A percentile compares a stretch with the other conserved stretches of the same genome.
Evolutionary conservation across 768 basidiomycete species (phyloP).

Genomic region (Leccinum uliginosum): DNA sequence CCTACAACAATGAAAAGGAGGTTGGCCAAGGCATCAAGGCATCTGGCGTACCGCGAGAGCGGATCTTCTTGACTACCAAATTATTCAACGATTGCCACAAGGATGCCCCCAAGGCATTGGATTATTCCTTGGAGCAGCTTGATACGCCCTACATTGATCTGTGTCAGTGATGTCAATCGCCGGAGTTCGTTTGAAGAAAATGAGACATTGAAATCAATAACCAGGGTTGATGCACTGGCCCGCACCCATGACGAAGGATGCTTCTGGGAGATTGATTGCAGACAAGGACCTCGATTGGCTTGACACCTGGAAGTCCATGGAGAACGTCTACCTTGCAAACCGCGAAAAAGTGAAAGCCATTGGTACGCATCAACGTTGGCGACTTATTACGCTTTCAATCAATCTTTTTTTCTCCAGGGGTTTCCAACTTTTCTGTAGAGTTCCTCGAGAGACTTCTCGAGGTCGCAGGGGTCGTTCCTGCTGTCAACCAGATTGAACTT

Average conservation of each 20-base stretch:
- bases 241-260: slow-evolving; percentile 59
- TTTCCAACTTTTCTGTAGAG: slow-evolving; percentile 67
- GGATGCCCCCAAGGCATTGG: slow-evolving; percentile 54
- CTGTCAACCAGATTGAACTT: slow-evolving; percentile 76
- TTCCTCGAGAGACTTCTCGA: slow-evolving; percentile 60
- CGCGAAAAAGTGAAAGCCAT: slow-evolving; percentile 76
- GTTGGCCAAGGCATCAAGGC: slow-evolving; percentile 76
- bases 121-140: slow-evolving; percentile 61
- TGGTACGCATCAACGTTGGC: slow-evolving; percentile 32
- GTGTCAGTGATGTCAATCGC: slow-evolving; percentile 39
- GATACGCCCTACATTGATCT: slow-evolving; percentile 77
- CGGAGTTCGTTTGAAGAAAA: background rate
- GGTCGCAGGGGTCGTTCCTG: slow-evolving; percentile 55
- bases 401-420: slow-evolving; percentile 33
- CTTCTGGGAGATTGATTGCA: slow-evolving; percentile 31
- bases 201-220: background rate
- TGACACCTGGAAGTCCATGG: slow-evolving; percentile 79
- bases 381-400: background rate
- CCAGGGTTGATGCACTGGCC: slow-evolving; percentile 83
- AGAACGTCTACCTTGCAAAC: slow-evolving; percentile 56
- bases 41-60: slow-evolving; percentile 65
- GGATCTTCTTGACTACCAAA: slow-evolving; percentile 81
- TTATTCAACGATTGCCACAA: slow-evolving; percentile 61
- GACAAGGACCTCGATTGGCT: slow-evolving; percentile 59
- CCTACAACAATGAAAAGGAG: slow-evolving; percentile 71